Evolutionary conservation across 2,329 filamentous ascomycete species (phyloP).

Genomic region (Shiraia bambusicola): DNA sequence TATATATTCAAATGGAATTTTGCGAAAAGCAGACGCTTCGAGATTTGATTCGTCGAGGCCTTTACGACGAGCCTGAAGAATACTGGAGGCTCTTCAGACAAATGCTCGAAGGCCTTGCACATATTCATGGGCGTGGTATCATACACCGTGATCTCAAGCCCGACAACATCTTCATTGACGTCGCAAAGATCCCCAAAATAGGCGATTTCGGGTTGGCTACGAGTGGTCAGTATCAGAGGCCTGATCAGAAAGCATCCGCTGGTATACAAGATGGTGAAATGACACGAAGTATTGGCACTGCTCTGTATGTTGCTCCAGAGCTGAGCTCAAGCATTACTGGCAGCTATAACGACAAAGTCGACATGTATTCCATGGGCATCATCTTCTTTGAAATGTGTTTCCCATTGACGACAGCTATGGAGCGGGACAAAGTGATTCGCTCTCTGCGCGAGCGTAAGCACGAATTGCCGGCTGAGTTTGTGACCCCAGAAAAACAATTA

Average conservation of each 20-base stretch:
- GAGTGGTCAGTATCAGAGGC: slow-evolving; percentile 71
- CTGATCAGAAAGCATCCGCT: slow-evolving; percentile 52
- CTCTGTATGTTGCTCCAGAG: slow-evolving; percentile 91
- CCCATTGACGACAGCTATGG: slow-evolving; percentile 62
- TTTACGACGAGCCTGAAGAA: slow-evolving; percentile 73
- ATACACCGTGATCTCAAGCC: slow-evolving; percentile 96
- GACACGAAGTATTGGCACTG: slow-evolving; percentile 72
- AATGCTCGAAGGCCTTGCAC: slow-evolving; percentile 82
- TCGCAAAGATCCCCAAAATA: slow-evolving; percentile 86
- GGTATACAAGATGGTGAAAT: slow-evolving; percentile 57
- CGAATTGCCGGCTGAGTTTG: slow-evolving; percentile 71
- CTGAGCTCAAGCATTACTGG: slow-evolving; percentile 73
- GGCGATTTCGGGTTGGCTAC: slow-evolving; percentile 96
- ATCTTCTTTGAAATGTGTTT: slow-evolving; percentile 98
- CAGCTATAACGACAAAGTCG: slow-evolving; percentile 89
- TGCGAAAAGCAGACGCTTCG: slow-evolving; percentile 91
- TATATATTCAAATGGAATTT: slow-evolving; percentile 99
- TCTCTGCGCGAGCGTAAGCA: slow-evolving; percentile 68
- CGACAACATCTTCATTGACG: slow-evolving; percentile 96
- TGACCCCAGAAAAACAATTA: slow-evolving; percentile 63
- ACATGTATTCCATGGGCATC: slow-evolving; percentile 97
- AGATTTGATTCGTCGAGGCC: slow-evolving; percentile 76
- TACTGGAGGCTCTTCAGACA: slow-evolving; percentile 91
- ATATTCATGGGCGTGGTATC: slow-evolving; percentile 88
- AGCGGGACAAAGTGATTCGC: slow-evolving; percentile 65